Percentiles rank a stretch among this genome's conserved stretches.
These are phyloP conservation scores for Trichophyton mentagrophytes DNA, from an alignment of 2,329 filamentous ascomycete genomes.

Conservation along the genomic window DNA sequence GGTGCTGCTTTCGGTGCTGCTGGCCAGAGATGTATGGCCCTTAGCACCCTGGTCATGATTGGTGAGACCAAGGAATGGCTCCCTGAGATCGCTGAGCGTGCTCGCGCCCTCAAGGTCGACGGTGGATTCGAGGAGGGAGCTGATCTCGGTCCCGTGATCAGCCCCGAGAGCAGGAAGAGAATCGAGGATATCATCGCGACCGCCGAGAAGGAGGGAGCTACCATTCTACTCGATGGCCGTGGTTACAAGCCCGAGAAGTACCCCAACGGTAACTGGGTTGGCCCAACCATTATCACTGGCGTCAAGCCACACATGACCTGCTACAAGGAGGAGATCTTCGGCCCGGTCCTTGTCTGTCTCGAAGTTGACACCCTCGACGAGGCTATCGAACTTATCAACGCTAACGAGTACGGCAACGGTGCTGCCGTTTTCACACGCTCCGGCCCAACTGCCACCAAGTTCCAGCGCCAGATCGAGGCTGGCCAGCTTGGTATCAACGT, in stretches of 20 bases:
- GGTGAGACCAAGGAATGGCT: conserved; percentile 55
- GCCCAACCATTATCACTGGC: conserved; percentile 52
- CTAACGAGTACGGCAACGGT: conserved; percentile 55
- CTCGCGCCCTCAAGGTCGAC: conserved; percentile 47
- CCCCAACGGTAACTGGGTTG: conserved; percentile 54
- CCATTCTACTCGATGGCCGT: conserved; percentile 50
- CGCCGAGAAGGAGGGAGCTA: conserved; percentile 51
- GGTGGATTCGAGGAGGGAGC: conserved; percentile 49
- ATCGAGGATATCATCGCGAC: conserved; percentile 50
- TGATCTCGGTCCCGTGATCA: conserved; percentile 52
- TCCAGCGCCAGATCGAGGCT: conserved; percentile 54
- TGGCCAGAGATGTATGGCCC: conserved; percentile 57
- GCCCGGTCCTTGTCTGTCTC: conserved; percentile 51
- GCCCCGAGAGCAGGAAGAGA: conserved; percentile 49
- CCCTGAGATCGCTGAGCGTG: conserved; percentile 47
- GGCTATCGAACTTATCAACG: conserved; percentile 51
- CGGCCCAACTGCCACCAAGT: conserved; percentile 47
- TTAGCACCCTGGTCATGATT: conserved; percentile 52
- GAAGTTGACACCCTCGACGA: conserved; percentile 49
- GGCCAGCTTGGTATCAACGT: conserved; percentile 57
- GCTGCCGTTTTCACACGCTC: conserved; percentile 53
- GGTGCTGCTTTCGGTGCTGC: conserved; percentile 57
- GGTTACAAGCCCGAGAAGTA: conserved; percentile 50
- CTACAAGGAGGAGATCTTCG: conserved; percentile 56
- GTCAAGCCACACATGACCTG: conserved; percentile 54